Percentiles rank a stretch among this genome's conserved stretches.
These are phyloP conservation scores for Pilasporangium apinafurcum DNA, from an alignment of 352 stramenopile genomes.

Conservation along the genomic window DNA sequence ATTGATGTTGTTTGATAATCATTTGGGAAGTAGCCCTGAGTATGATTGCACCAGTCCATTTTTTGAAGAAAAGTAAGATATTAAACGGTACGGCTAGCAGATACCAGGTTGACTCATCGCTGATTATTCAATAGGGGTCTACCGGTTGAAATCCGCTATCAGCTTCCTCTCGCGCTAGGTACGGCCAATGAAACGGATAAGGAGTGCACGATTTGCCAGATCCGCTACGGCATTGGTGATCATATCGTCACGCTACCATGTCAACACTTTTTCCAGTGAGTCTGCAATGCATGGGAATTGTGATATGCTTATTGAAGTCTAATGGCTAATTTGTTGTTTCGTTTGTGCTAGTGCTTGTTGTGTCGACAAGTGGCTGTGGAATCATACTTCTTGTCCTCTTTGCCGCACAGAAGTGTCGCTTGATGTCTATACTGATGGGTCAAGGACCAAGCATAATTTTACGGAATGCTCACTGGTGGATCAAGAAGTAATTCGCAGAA, in stretches of 20 bases:
- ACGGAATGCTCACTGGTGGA: conserved; percentile 64
- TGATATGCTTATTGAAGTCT: neutral
- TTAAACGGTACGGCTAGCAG: conserved; percentile 5
- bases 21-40: conserved; percentile 63
- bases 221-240: conserved; percentile 76
- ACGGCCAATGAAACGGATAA: conserved; percentile 81
- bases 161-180: conserved; percentile 65
- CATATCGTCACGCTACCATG: conserved; percentile 80
- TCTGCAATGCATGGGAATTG: neutral
- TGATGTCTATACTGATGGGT: conserved; percentile 27
- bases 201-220: conserved; percentile 83
- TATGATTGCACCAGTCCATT: conserved; percentile 62
- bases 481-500: conserved; percentile 63
- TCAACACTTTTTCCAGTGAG: conserved; percentile 86
- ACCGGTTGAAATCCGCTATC: conserved; percentile 72
- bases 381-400: conserved; percentile 80
- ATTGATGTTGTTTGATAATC: conserved; percentile 43
- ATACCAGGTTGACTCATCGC: too few relatives aligned
- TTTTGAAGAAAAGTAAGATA: conserved; percentile 60
- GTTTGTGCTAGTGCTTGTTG: conserved; percentile 49
- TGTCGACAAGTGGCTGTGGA: conserved; percentile 83
- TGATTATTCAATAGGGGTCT: conserved; percentile 54
- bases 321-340: neutral
- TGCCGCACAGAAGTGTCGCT: conserved; percentile 75
- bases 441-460: conserved; percentile 66